phyloP scores from a whole-genome alignment of 225 moss, liverwort and hornwort species.

The Marchantia paleacea region DNA sequence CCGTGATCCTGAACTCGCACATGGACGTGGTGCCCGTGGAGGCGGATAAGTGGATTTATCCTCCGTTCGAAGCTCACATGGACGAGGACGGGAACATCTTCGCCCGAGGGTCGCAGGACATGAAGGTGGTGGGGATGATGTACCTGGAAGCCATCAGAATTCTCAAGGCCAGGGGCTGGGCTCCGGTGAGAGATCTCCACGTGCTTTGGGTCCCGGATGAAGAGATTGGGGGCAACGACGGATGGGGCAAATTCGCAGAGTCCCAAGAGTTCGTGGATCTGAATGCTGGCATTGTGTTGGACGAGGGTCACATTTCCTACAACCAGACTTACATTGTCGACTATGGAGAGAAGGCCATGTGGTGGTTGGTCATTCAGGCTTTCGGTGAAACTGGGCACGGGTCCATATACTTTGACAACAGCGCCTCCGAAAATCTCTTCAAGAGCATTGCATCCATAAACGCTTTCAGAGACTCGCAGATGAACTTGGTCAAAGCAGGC shows the following conservation, averaged over 20 bases:
- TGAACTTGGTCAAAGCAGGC: slow-evolving; percentile 50
- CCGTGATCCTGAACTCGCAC: slow-evolving; percentile 55
- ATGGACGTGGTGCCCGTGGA: slow-evolving; percentile 55
- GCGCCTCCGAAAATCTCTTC: slow-evolving; percentile 57
- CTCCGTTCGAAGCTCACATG: slow-evolving; percentile 50
- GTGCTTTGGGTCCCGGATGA: slow-evolving; percentile 80
- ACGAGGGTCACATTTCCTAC: slow-evolving; percentile 50
- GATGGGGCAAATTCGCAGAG: slow-evolving; percentile 47
- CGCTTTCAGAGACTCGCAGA: slow-evolving; percentile 52
- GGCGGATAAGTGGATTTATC: slow-evolving; percentile 35
- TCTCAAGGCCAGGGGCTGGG: slow-evolving; percentile 32
- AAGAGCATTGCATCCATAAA: slow-evolving; percentile 49
- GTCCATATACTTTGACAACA: slow-evolving; percentile 45
- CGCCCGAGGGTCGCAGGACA: slow-evolving; percentile 58
- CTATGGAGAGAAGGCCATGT: slow-evolving; percentile 56
- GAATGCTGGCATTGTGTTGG: slow-evolving; percentile 57
- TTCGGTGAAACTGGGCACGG: slow-evolving; percentile 53
- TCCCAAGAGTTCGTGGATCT: slow-evolving; percentile 50
- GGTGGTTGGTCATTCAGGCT: slow-evolving; percentile 66
- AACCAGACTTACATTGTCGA: slow-evolving; percentile 34
- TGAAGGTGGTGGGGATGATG: slow-evolving; percentile 80
- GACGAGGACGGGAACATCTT: slow-evolving; percentile 52
- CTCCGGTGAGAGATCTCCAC: slow-evolving; percentile 56
- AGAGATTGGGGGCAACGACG: slow-evolving; percentile 61
- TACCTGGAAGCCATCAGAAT: slow-evolving; percentile 74